phyloP scores from a whole-genome alignment of 192 early-diverging fungal species.

The Linnemannia zychae region DNA sequence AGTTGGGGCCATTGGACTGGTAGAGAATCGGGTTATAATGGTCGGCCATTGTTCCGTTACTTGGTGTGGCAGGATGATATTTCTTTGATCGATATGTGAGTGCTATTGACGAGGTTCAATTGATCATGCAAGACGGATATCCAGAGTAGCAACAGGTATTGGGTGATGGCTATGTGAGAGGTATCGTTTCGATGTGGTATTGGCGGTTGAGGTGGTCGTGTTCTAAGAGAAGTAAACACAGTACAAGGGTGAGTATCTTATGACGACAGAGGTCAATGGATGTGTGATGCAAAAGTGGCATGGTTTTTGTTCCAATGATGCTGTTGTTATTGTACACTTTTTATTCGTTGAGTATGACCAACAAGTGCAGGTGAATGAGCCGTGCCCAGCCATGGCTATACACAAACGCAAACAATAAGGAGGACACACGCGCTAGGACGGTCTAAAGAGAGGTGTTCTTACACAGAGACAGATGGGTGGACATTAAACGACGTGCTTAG shows the following conservation, averaged over 20 bases:
- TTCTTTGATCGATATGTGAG: not conserved
- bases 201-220: not conserved
- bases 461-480: not conserved
- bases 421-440: not conserved
- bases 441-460: not conserved
- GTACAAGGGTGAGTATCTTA: not conserved
- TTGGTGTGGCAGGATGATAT: not conserved
- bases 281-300: too few species aligned
- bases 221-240: not conserved
- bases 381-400: not conserved
- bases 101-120: not conserved
- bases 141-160: not conserved
- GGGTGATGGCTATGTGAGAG: not conserved
- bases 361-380: too few species aligned
- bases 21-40: slow-evolving; percentile 18
- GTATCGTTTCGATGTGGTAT: not conserved
- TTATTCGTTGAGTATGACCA: too few species aligned
- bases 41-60: slow-evolving; percentile 14
- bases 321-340: too few species aligned
- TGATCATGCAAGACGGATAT: not conserved
- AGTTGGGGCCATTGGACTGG: slow-evolving; percentile 37
- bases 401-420: not conserved
- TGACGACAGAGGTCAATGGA: not conserved
- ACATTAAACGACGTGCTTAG: not conserved
- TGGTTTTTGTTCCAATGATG: too few species aligned